Evolutionary conservation across 192 early-diverging fungal genomes (phyloP).

Genomic region (Helicostylum pulchrum): DNA sequence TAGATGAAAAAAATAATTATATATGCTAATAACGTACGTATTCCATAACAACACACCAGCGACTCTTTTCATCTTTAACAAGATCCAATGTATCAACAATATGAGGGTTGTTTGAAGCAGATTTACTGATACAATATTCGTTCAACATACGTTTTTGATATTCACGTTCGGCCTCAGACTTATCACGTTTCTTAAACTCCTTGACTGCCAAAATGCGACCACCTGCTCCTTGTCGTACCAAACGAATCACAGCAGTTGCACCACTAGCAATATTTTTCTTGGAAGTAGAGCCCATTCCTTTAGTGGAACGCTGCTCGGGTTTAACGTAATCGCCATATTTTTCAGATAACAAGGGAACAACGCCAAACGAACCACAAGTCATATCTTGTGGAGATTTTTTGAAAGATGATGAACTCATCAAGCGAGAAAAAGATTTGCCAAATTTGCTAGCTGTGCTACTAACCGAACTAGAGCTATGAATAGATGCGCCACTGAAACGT

Average conservation of each 20-base stretch:
- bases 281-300: slow-evolving; percentile 14
- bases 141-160: slow-evolving; percentile 93
- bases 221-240: slow-evolving; percentile 73
- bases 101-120: slow-evolving; percentile 85
- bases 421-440: slow-evolving; percentile 5
- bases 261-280: slow-evolving; percentile 73
- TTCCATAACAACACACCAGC: slow-evolving; percentile 82
- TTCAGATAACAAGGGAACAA: slow-evolving; percentile 11
- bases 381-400: not conserved
- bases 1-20: slow-evolving; percentile 21
- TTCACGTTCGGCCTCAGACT: slow-evolving; percentile 88
- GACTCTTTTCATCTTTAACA: slow-evolving; percentile 86
- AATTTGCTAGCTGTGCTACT: slow-evolving; percentile 3
- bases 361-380: not conserved
- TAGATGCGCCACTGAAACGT: not conserved
- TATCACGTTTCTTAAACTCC: slow-evolving; percentile 82
- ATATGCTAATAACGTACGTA: slow-evolving; percentile 35
- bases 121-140: slow-evolving; percentile 96
- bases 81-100: slow-evolving; percentile 93
- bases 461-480: slow-evolving; percentile 1
- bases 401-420: slow-evolving; percentile 1
- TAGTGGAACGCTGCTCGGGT: slow-evolving; percentile 6
- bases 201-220: slow-evolving; percentile 88
- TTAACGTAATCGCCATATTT: slow-evolving; percentile 30
- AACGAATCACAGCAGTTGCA: slow-evolving; percentile 84